phyloP scores from a whole-genome alignment of 2,329 filamentous ascomycete species.

The Diaporthe australafricana region DNA sequence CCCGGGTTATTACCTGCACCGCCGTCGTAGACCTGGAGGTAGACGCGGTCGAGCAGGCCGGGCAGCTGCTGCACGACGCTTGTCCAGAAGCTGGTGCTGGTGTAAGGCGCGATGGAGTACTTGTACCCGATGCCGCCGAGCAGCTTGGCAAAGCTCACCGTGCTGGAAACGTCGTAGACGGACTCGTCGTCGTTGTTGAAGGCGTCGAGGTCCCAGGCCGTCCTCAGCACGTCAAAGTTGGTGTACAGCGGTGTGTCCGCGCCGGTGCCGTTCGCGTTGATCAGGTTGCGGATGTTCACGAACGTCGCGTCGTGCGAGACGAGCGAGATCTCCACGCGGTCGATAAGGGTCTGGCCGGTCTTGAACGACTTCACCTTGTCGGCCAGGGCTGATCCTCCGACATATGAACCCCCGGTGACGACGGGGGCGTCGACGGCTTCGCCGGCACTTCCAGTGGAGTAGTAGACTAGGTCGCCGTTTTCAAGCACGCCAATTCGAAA shows the following conservation, averaged over 20 bases:
- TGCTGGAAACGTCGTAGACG: constrained; percentile 53
- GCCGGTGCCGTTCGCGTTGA: constrained; percentile 46
- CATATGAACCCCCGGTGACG: constrained; percentile 31
- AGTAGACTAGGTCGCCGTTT: constrained; percentile 36
- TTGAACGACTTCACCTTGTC: constrained; percentile 56
- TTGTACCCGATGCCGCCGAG: constrained; percentile 51
- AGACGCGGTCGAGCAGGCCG: constrained; percentile 36
- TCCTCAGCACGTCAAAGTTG: constrained; percentile 51
- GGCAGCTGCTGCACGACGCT: constrained; percentile 43
- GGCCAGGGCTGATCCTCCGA: constrained; percentile 48
- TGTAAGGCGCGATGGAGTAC: constrained; percentile 55
- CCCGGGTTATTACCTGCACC: constrained; percentile 17
- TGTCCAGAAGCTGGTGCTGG: constrained; percentile 50
- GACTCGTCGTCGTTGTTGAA: constrained; percentile 57
- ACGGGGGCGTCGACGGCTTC: constrained; percentile 29
- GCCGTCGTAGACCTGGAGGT: constrained; percentile 28
- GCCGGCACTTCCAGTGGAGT: constrained; percentile 34
- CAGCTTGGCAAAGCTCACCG: constrained; percentile 52
- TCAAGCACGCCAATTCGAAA: constrained; percentile 35
- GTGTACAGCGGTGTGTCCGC: constrained; percentile 47
- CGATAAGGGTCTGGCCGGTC: constrained; percentile 45
- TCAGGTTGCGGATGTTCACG: constrained; percentile 49
- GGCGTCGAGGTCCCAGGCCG: constrained; percentile 54
- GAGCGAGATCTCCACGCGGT: constrained; percentile 51
- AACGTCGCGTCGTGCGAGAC: constrained; percentile 47